Evolutionary conservation across 305 asterid species (phyloP).

Genomic region (Striga hermonthica): DNA sequence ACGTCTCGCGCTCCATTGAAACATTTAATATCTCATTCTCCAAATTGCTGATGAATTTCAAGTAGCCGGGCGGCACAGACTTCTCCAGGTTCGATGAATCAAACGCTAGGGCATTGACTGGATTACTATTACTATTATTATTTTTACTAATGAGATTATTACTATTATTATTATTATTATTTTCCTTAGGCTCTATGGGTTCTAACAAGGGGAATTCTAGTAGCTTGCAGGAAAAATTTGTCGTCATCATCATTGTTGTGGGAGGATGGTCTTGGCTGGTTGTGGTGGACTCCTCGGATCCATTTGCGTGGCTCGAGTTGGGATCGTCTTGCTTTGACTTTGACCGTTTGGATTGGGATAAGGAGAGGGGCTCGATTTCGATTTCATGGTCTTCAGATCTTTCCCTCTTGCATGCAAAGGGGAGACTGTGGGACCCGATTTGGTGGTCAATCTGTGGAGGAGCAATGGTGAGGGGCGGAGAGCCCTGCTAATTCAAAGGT

Average conservation of each 20-base stretch:
- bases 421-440: constrained; percentile 33
- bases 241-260: constrained; percentile 53
- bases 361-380: constrained; percentile 43
- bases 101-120: constrained; percentile 42
- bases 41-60: constrained; percentile 72
- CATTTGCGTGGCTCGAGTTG: constrained; percentile 69
- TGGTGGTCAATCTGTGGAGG: constrained; percentile 41
- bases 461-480: constrained; percentile 41
- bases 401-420: constrained; percentile 74
- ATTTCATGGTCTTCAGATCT: constrained; percentile 48
- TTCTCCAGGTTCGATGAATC: constrained; percentile 90
- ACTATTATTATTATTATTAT: background rate
- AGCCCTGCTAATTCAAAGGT: constrained; percentile 41
- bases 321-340: constrained; percentile 62
- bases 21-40: constrained; percentile 75
- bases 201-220: constrained; percentile 66
- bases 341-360: constrained; percentile 52
- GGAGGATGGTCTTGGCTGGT: constrained; percentile 70
- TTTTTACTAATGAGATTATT: background rate
- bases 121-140: constrained; percentile 21
- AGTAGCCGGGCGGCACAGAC: constrained; percentile 86
- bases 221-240: constrained; percentile 46
- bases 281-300: constrained; percentile 81
- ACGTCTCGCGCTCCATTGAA: constrained; percentile 79
- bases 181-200: constrained; percentile 54